Evolutionary conservation across 176 grass and related monocot genomes (phyloP), one percentile per base, ranked within the genome.

Genomic region (Ananas comosus): DNA sequence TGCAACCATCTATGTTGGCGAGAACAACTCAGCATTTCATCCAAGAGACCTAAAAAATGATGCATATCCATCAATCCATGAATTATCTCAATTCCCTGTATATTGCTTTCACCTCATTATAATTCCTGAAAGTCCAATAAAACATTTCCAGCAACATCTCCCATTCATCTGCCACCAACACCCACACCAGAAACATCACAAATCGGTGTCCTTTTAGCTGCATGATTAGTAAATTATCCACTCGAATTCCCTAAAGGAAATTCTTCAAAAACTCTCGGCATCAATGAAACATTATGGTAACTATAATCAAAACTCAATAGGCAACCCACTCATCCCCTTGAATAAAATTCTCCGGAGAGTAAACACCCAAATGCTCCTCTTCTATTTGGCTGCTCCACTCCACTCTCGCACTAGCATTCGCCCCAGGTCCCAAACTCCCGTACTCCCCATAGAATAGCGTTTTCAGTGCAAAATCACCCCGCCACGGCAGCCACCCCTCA

Each of bases 401-500:
- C 51, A 90, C 87, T 83, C 94, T 97, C 64, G 77, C 68, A 0
- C 80, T 77, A 4, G 12, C 13, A 49, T 83, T 87, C n/a, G 79
- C 86, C 70, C 94, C 87, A 13, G 89, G 84, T 2, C 94, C 94
- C 54, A 10, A 77, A 50, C 76, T 97, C 2, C 79, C 74, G 64
- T 85, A 92, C 49, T 97, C 94, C 24, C 86, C 86, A 72, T 88
- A 92, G 68, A 86, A 90, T 18, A 92, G 72, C 12, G 86, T 92
- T 64, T 13, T 64, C 13, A 92, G 49, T 1, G 86, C 94, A 24
- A 92, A 92, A 48, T 88, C 82, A 12, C 74, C 86, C 67, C 63
- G 79, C 86, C 84, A 97, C 9, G 86, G 74, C 58, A 92, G 72
- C 94, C 94, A 97, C 1, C 94, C 89, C 54, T 92, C 94, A 0